These are phyloP conservation scores for Chaetomium cochliodes DNA, from an alignment of 495 filamentous ascomycete species.

Conservation along the genomic window DNA sequence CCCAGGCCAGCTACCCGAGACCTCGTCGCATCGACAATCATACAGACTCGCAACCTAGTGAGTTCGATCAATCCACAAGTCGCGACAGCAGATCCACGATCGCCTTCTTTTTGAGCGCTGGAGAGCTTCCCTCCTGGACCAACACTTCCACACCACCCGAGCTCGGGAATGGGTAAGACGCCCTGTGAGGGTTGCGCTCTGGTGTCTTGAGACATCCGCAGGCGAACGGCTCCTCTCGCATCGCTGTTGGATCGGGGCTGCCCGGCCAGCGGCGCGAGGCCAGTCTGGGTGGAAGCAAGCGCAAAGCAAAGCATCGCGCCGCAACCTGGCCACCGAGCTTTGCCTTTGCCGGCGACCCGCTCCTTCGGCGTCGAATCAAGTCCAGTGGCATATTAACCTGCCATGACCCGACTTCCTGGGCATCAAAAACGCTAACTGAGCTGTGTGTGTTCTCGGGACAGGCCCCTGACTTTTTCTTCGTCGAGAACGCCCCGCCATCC, in stretches of 20 bases:
- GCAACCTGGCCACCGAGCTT: conserved; percentile 19
- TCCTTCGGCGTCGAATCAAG: conserved; percentile 21
- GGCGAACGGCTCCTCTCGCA: conserved; percentile 1
- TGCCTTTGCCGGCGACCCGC: conserved; percentile 20
- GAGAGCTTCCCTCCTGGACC: background rate
- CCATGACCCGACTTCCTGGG: conserved; percentile 22
- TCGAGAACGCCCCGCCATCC: conserved; percentile 12
- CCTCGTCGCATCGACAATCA: conserved; percentile 16
- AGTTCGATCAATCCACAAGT: background rate
- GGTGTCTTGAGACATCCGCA: background rate
- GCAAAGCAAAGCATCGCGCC: conserved; percentile 17
- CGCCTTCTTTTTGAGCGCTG: background rate
- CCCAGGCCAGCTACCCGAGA: background rate
- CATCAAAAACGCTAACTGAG: conserved; percentile 26
- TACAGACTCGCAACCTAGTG: background rate
- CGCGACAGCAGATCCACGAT: conserved; percentile 16
- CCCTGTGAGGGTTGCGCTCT: conserved; percentile 1
- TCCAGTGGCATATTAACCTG: conserved; percentile 19
- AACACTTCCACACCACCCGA: no score
- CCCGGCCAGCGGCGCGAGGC: background rate
- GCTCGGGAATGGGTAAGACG: background rate
- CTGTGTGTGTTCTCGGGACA: conserved; percentile 4
- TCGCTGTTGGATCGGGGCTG: background rate
- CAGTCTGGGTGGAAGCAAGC: conserved; percentile 5
- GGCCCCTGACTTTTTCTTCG: conserved; percentile 16